Conservation (phyloP, 2,329 filamentous ascomycete species). For the Penicillium sp. region DNA sequence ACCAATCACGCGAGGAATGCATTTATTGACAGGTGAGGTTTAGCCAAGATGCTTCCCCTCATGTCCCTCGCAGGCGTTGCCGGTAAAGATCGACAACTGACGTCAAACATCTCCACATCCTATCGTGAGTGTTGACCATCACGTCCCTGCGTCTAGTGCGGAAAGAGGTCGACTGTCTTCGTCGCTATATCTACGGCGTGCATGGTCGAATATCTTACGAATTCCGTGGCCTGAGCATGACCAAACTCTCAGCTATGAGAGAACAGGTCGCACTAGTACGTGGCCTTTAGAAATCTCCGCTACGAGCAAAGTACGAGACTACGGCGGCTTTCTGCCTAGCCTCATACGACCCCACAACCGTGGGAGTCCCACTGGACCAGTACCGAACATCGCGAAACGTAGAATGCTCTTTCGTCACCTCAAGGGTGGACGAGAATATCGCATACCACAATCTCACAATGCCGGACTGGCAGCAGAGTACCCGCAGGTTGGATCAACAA, state of each 20-base stretch:
- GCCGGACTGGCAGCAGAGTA: not conserved
- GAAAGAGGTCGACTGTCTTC: not conserved
- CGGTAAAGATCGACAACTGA: conserved; percentile 6
- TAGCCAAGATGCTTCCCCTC: not conserved
- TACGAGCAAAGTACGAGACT: not conserved
- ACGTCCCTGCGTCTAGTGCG: not conserved
- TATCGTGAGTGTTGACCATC: not conserved
- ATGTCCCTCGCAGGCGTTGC: not conserved
- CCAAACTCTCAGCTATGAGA: no score
- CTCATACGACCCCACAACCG: no score
- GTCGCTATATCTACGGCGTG: not conserved
- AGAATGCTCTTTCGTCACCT: not conserved
- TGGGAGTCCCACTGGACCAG: not conserved
- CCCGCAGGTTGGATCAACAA: not conserved
- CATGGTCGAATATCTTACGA: not conserved
- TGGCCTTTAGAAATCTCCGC: not conserved
- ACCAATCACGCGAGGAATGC: not conserved
- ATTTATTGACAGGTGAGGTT: not conserved
- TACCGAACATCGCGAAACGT: not conserved
- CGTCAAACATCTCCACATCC: conserved; percentile 3
- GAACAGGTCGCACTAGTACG: not conserved
- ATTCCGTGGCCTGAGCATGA: not conserved
- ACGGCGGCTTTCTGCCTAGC: not conserved
- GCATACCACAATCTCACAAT: not conserved
- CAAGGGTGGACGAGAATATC: not conserved